phyloP scores from a whole-genome alignment of 768 basidiomycete species.

The Boletus reticuloceps region DNA sequence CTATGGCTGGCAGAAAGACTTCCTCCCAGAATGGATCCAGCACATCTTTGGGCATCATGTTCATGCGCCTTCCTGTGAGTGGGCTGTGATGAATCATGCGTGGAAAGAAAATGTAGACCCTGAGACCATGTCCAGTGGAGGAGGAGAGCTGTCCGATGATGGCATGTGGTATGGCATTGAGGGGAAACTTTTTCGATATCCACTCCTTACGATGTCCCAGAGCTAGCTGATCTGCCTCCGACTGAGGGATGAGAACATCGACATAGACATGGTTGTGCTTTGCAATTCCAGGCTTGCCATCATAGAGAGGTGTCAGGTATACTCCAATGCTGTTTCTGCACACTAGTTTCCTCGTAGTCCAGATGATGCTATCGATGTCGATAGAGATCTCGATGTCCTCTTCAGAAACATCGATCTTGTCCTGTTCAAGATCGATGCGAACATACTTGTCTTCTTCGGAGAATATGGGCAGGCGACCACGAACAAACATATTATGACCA shows the following conservation, averaged over 20 bases:
- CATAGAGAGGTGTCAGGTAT: not conserved
- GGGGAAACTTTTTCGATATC: too few relatives aligned
- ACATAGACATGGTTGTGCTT: constrained; percentile 20
- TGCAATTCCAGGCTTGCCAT: not conserved
- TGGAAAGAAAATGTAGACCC: too few relatives aligned
- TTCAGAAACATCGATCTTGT: not conserved
- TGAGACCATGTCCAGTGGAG: too few relatives aligned
- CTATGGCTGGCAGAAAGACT: too few relatives aligned
- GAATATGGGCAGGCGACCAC: not conserved
- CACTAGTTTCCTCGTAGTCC: not conserved
- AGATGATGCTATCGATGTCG: constrained; percentile 6
- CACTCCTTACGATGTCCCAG: too few relatives aligned
- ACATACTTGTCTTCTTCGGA: not conserved
- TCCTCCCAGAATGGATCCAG: too few relatives aligned
- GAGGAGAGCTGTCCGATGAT: too few relatives aligned
- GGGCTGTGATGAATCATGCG: too few relatives aligned
- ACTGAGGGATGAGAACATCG: constrained; percentile 12
- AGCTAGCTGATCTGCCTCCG: not conserved
- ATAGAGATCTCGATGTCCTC: not conserved
- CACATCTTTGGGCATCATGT: too few relatives aligned
- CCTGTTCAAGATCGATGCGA: not conserved
- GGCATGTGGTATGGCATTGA: too few relatives aligned
- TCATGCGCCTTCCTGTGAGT: too few relatives aligned
- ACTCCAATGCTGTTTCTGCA: not conserved
- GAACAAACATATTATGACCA: not conserved